phyloP scores from a whole-genome alignment of 2,329 filamentous ascomycete genomes.

The Madurella mycetomatis region DNA sequence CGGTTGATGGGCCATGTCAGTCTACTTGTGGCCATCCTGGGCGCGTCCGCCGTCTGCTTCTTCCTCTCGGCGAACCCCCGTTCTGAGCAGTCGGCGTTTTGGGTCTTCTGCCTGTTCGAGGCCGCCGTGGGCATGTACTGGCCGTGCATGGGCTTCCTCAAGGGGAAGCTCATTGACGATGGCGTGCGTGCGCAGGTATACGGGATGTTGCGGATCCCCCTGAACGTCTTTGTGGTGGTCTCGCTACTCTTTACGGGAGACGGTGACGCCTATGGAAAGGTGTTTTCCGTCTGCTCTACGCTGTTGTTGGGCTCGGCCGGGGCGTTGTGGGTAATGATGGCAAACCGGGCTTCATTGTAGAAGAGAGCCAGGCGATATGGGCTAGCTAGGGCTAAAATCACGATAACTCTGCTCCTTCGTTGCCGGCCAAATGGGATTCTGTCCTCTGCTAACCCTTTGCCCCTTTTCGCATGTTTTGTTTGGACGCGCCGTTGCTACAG shows the following conservation, averaged over 20 bases:
- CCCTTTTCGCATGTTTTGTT: too few species aligned
- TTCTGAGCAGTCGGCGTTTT: conserved; percentile 42
- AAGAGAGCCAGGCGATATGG: too few species aligned
- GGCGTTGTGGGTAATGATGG: conserved; percentile 26
- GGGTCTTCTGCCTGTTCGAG: conserved; percentile 54
- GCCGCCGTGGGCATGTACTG: conserved; percentile 53
- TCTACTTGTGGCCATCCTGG: conserved; percentile 36
- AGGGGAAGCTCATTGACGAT: conserved; percentile 50
- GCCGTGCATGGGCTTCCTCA: conserved; percentile 49
- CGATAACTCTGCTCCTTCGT: too few species aligned
- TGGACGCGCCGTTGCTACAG: too few species aligned
- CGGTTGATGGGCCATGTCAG: conserved; percentile 26
- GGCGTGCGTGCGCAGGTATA: conserved; percentile 50
- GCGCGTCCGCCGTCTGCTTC: conserved; percentile 34
- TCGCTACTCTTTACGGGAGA: conserved; percentile 39
- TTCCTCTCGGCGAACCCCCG: conserved; percentile 35
- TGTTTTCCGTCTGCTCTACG: conserved; percentile 32
- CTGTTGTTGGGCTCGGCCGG: conserved; percentile 30
- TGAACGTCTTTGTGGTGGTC: conserved; percentile 54
- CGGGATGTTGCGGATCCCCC: conserved; percentile 49
- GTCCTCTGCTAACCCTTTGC: too few species aligned
- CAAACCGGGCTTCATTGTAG: conserved; percentile 15
- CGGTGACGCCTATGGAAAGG: conserved; percentile 26
- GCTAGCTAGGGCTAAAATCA: too few species aligned
- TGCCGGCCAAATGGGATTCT: too few species aligned